Base-by-base conservation (phyloP, 2,329 filamentous ascomycete genomes). In the Metarhizium rileyi region DNA sequence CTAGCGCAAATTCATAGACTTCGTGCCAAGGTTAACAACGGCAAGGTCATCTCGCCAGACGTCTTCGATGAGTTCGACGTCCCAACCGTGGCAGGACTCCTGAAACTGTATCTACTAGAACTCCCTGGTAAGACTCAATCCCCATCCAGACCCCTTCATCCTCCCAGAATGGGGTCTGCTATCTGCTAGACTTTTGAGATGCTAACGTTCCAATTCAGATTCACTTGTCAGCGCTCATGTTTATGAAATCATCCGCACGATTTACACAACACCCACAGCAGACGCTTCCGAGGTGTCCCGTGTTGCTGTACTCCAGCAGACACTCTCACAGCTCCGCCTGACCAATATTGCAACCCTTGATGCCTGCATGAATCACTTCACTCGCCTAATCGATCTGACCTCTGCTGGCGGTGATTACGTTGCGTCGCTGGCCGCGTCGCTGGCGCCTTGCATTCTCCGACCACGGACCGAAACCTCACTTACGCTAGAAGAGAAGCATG, bases 321-420 rank as follows among this genome's bases (percentile, higher is more conserved):
- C 93, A 0, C 83, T 98, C 50, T 91, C 90, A 36, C 90, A 97
- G 66, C 80, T 98, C 50, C 86, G 91, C 53, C 83, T 98, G 50
- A 90, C 93, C 56, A 98, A 98, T 66, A 98, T 98, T 66, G 93
- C 93, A 44, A 97, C 93, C n/a, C 81, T 98, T 52, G 93, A 98
- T 67, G 93, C 93, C 38, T 87, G 95, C 64, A 95, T 94, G 77
- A 97, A 95, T 57, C 93, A 98, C 70, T 97, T 98, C 66, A 96
- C 91, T 36, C 87, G 93, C 53, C 75, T 98, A 52, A 94, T 98
- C 63, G 93, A 98, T 66, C 77, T 98, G 55, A 98, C 93, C 2
- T 97, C 91, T 14, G 93, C 93, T 28, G 91, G 95, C 58, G 93
- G 98, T 63, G 72, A 81, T 41, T 98, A 95, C 63, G 71, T 95